Conservation (phyloP, 805 yeast genomes). For the Maudiozyma bulderi region DNA sequence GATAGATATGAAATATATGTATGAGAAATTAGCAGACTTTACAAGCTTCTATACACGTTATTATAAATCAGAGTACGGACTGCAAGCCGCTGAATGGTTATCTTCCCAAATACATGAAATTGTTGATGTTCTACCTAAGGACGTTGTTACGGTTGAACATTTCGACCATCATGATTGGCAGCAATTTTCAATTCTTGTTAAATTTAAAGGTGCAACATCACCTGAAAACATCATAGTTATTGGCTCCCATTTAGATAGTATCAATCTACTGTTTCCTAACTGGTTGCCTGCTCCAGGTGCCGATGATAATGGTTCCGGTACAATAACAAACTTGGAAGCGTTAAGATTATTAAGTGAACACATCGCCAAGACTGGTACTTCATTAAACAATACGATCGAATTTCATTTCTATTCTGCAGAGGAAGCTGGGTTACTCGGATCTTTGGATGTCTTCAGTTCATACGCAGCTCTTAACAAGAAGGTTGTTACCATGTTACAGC, state of each 20-base stretch:
- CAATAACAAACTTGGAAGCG: conserved; percentile 67
- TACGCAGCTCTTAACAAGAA: conserved; percentile 38
- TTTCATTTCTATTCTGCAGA: conserved; percentile 95
- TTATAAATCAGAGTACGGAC: conserved; percentile 64
- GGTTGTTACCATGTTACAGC: conserved; percentile 81
- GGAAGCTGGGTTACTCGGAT: conserved; percentile 85
- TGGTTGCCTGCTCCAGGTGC: conserved; percentile 81
- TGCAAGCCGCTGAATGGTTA: conserved; percentile 65
- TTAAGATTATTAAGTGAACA: conserved; percentile 47
- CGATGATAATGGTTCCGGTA: conserved; percentile 90
- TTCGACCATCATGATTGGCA: conserved; percentile 62
- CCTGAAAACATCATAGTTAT: conserved; percentile 50
- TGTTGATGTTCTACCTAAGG: conserved; percentile 19
- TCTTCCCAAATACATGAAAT: conserved; percentile 34
- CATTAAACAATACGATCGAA: conserved; percentile 67
- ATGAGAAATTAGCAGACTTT: conserved; percentile 48
- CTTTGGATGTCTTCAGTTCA: conserved; percentile 58
- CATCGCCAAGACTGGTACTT: conserved; percentile 24
- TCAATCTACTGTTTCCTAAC: conserved; percentile 62
- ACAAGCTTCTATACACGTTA: conserved; percentile 68
- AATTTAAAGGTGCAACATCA: conserved; percentile 40
- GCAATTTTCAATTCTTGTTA: conserved; percentile 67
- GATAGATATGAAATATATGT: conserved; percentile 41
- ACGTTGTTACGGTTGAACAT: conserved; percentile 36
- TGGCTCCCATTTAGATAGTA: conserved; percentile 86